Base-by-base conservation (phyloP, 768 basidiomycete species). In the Boletus sp. region DNA sequence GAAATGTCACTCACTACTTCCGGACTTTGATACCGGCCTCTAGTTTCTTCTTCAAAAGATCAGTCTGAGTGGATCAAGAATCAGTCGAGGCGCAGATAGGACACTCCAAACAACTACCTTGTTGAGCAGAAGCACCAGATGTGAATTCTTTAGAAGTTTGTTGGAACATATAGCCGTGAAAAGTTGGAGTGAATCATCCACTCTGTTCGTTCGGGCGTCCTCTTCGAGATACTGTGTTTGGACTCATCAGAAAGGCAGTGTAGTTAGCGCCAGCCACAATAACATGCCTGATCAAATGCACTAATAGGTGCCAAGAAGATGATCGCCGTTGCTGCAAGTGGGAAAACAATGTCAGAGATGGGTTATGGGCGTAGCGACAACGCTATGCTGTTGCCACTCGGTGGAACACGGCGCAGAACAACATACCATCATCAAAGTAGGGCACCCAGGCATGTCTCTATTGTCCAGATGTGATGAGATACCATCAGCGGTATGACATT, bases 221-320 rank as follows among this genome's bases (percentile, higher is more conserved):
- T 93, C 91, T 63, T 91, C 87, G 10, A 93, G 80, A 70, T 89
- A 91, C 88, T 92, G 55, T 30, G 39, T 56, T 50, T 44, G 32
- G 37, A 52, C 46, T 47, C n/a, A 18, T 32, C 45, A 60, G 18
- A 44, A 49, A 52, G 53, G 63, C 60, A 12, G 58, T 63, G 64
- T 35, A 35, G 17, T 55, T 40, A 50, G 60, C 35, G 18, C 24
- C 52, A 45, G 32, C 24, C 40, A 35, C 46, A 33, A 46, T 54
- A 17, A 40, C 75, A 59, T 66, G 85, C 88, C 82, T 92, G 90
- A 77, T 93, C 90, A 68, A 90, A 93, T 40, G 91, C 91, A 64
- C 88, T 89, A 60, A 93, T 86, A 40, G 91, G 91, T 50, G 89
- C 91, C 49, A 93, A 75, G 71, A 93, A 93, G 70, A 93, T 92